phyloP scores from a whole-genome alignment of 805 yeast species.

The Alloascoidea hylecoeti region DNA sequence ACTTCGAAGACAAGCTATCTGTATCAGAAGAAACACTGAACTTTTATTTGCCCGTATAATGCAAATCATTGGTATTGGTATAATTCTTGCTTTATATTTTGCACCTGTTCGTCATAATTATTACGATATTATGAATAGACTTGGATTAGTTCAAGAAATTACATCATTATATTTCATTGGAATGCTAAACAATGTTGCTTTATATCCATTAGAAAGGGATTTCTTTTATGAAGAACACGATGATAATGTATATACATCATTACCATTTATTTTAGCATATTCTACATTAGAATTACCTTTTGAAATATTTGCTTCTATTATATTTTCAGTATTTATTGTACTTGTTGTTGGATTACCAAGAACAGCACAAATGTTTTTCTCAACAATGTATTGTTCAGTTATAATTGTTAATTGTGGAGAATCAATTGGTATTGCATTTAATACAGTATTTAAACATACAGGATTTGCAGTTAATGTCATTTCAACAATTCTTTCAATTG shows the following conservation, averaged over 20 bases:
- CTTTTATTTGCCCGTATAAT: slow-evolving; percentile 48
- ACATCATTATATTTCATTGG: slow-evolving; percentile 67
- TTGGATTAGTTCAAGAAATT: slow-evolving; percentile 67
- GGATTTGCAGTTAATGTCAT: slow-evolving; percentile 73
- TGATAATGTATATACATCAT: slow-evolving; percentile 55
- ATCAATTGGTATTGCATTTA: slow-evolving; percentile 70
- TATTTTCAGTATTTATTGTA: slow-evolving; percentile 49
- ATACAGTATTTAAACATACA: slow-evolving; percentile 56
- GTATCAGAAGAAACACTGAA: slow-evolving; percentile 37
- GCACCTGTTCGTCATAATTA: slow-evolving; percentile 35
- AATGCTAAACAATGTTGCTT: slow-evolving; percentile 60
- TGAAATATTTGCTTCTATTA: slow-evolving; percentile 41
- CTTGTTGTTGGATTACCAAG: slow-evolving; percentile 65
- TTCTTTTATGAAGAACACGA: slow-evolving; percentile 68
- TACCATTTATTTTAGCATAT: slow-evolving; percentile 49
- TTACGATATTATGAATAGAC: slow-evolving; percentile 44
- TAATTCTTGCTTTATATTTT: slow-evolving; percentile 54
- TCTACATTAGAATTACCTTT: slow-evolving; percentile 52
- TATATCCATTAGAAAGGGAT: slow-evolving; percentile 61
- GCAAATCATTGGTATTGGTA: slow-evolving; percentile 50
- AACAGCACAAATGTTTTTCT: slow-evolving; percentile 51
- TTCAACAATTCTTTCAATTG: slow-evolving; percentile 50
- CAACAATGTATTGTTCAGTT: slow-evolving; percentile 38
- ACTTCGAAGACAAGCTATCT: slow-evolving; percentile 23
- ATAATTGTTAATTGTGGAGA: slow-evolving; percentile 65